Conservation (phyloP, 2,329 filamentous ascomycete species). For the Verticillium nubilum region DNA sequence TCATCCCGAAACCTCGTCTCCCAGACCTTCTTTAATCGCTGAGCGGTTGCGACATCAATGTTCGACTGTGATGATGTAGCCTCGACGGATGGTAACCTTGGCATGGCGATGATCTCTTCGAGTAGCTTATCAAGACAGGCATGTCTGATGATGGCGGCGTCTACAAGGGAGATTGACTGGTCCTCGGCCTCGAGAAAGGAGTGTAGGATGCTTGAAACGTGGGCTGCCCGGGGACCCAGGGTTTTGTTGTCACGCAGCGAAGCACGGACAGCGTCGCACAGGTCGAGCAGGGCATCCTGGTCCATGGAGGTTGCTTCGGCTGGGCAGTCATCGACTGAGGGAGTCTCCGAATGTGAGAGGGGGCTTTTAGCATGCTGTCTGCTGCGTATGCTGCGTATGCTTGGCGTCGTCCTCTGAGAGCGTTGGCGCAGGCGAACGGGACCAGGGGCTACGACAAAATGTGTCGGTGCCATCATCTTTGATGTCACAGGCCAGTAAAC, state of each 20-base stretch:
- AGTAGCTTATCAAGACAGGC: constrained; percentile 38
- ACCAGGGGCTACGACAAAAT: constrained; percentile 3
- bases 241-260: constrained; percentile 24
- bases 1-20: constrained; percentile 34
- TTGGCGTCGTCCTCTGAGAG: not conserved
- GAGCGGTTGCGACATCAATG: constrained; percentile 28
- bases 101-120: constrained; percentile 28
- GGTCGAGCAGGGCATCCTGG: constrained; percentile 22
- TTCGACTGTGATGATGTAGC: constrained; percentile 21
- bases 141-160: constrained; percentile 31
- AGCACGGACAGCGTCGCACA: constrained; percentile 36
- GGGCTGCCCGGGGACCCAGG: constrained; percentile 26
- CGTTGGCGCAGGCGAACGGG: constrained; percentile 3
- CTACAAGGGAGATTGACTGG: constrained; percentile 23
- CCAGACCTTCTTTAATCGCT: constrained; percentile 37
- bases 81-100: constrained; percentile 18
- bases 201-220: constrained; percentile 32
- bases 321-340: constrained; percentile 4
- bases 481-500: too few relatives aligned
- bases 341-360: not conserved
- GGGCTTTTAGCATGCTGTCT: constrained; percentile 2
- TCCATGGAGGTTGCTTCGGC: not conserved
- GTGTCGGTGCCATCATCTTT: constrained; percentile 7
- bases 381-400: not conserved
- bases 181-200: constrained; percentile 32